Conservation (phyloP, 441 rosid species). For the Capsella rubella region DNA sequence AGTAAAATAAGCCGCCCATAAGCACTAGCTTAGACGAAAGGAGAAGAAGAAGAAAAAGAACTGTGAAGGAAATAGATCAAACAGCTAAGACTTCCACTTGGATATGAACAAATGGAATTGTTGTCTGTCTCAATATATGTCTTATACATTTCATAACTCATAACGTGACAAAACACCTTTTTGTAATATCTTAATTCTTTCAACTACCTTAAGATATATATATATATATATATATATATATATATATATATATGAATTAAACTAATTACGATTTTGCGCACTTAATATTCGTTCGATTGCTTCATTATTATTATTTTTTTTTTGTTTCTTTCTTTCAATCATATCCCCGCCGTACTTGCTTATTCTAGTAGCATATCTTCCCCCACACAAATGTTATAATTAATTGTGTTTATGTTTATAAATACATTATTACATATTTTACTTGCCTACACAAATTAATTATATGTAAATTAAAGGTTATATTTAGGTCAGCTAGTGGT, state of each 20-base stretch:
- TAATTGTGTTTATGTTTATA: constrained; percentile 32
- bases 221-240: too few relatives aligned
- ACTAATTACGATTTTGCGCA: constrained; percentile 26
- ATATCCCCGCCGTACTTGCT: constrained; percentile 47
- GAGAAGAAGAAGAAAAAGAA: not conserved
- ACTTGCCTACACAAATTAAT: not conserved
- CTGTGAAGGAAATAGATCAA: constrained; percentile 29
- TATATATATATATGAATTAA: not conserved
- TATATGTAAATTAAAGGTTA: constrained; percentile 16
- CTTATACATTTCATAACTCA: constrained; percentile 27
- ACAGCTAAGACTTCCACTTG: constrained; percentile 49
- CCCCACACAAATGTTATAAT: constrained; percentile 35
- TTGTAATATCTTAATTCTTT: constrained; percentile 28
- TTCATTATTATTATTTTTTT: constrained; percentile 37
- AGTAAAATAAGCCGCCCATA: constrained; percentile 45
- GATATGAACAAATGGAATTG: constrained; percentile 37
- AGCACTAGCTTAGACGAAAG: constrained; percentile 26
- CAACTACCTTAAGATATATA: constrained; percentile 32
- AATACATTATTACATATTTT: not conserved
- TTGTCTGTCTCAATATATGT: constrained; percentile 48
- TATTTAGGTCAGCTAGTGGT: constrained; percentile 40
- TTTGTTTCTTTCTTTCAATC: constrained; percentile 38
- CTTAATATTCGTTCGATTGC: constrained; percentile 46
- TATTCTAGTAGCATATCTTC: constrained; percentile 36
- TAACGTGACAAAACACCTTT: constrained; percentile 40